Percentiles rank a stretch among this genome's conserved stretches.
These are phyloP conservation scores for Diutina catenulata DNA, from an alignment of 1,139 yeast genomes.

Conservation along the genomic window DNA sequence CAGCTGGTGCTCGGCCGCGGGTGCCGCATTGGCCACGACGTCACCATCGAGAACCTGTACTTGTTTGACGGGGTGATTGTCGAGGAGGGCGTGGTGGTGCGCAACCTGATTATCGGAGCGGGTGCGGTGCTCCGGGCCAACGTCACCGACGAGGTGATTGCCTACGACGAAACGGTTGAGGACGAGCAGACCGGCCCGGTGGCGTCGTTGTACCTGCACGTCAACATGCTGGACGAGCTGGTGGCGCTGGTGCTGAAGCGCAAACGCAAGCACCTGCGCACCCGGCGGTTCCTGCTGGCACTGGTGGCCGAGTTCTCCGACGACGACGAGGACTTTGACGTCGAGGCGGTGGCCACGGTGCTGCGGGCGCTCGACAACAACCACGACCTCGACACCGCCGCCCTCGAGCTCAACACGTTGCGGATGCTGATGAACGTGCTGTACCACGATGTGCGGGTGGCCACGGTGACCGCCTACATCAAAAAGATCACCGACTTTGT, in stretches of 20 bases:
- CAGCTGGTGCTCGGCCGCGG: slow-evolving; percentile 76
- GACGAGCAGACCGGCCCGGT: background rate
- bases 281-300: slow-evolving; percentile 26
- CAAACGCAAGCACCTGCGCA: slow-evolving; percentile 19
- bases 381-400: slow-evolving; percentile 88
- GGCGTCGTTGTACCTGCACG: slow-evolving; percentile 27
- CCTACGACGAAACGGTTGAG: slow-evolving; percentile 43
- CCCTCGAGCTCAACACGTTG: slow-evolving; percentile 82
- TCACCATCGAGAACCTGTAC: slow-evolving; percentile 57
- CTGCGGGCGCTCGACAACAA: slow-evolving; percentile 84
- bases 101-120: slow-evolving; percentile 59
- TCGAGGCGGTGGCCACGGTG: slow-evolving; percentile 89
- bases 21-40: slow-evolving; percentile 75
- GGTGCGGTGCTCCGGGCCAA: slow-evolving; percentile 37
- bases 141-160: slow-evolving; percentile 45
- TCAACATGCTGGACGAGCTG: slow-evolving; percentile 73
- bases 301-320: slow-evolving; percentile 23
- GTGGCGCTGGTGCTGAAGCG: slow-evolving; percentile 48
- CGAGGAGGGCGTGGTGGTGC: slow-evolving; percentile 49
- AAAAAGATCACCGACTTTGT: slow-evolving; percentile 60
- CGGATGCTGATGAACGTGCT: slow-evolving; percentile 97
- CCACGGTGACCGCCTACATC: slow-evolving; percentile 66
- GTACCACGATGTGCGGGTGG: slow-evolving; percentile 81
- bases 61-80: slow-evolving; percentile 77
- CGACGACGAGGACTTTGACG: slow-evolving; percentile 56